A percentile compares a stretch with the other conserved stretches of the same genome.
Evolutionary conservation across 768 basidiomycete species (phyloP).

Genomic region (Boletus reticuloceps): DNA sequence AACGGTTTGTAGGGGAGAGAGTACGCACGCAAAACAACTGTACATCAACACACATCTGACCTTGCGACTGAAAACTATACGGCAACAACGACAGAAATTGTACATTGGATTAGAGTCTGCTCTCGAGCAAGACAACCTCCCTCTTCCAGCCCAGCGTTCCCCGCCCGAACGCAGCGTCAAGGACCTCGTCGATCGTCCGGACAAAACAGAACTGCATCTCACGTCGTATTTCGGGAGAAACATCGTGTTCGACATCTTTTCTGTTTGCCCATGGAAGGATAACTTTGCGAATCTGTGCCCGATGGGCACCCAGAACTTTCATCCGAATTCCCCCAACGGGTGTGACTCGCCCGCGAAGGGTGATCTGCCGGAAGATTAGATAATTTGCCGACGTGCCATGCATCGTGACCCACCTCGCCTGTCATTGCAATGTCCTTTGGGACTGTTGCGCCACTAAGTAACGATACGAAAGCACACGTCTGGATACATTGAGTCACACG

Average conservation of each 20-base stretch:
- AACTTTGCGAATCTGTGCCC: conserved; percentile 79
- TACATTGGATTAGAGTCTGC: conserved; percentile 39
- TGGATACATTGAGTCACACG: conserved; percentile 25
- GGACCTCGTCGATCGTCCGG: conserved; percentile 70
- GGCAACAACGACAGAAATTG: not conserved
- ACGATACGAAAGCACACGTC: conserved; percentile 84
- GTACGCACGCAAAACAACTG: not conserved
- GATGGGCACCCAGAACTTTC: conserved; percentile 86
- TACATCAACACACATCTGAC: not conserved
- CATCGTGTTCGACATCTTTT: conserved; percentile 86
- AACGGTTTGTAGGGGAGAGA: not conserved
- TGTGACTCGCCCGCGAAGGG: conserved; percentile 75
- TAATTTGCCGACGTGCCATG: not conserved
- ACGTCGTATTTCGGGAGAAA: conserved; percentile 65
- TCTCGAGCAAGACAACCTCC: conserved; percentile 49
- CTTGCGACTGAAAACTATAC: not conserved
- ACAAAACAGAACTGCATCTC: conserved; percentile 85
- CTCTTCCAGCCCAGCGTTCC: conserved; percentile 64
- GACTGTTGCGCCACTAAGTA: conserved; percentile 74
- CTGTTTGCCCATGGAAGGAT: conserved; percentile 83
- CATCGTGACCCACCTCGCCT: conserved; percentile 59
- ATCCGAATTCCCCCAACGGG: conserved; percentile 92
- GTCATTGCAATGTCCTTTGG: conserved; percentile 82
- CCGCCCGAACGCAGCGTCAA: conserved; percentile 81
- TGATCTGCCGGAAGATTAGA: conserved; percentile 49